A percentile compares a stretch with the other conserved stretches of the same genome.
Evolutionary conservation across 2,329 filamentous ascomycete species (phyloP).

Genomic region (Hypoxylon sp.): DNA sequence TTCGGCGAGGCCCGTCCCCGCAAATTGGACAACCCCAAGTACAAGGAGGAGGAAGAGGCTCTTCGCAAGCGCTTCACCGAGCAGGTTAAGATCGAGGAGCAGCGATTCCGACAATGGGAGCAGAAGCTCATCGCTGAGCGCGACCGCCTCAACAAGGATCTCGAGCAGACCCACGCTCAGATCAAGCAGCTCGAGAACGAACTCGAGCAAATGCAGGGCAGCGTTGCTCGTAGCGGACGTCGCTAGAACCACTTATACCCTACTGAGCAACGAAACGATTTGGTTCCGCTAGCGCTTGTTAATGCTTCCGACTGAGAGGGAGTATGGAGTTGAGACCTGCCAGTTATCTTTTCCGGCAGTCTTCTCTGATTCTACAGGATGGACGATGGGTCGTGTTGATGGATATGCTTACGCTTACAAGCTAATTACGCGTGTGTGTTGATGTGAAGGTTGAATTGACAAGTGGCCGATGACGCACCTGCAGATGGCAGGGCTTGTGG

Average conservation of each 20-base stretch:
- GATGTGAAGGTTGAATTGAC: slow-evolving; percentile 25
- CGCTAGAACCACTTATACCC: slow-evolving; percentile 70
- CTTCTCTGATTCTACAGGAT: slow-evolving; percentile 44
- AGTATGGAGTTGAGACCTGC: slow-evolving; percentile 48
- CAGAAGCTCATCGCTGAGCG: slow-evolving; percentile 99
- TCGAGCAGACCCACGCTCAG: slow-evolving; percentile 95
- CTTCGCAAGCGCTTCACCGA: slow-evolving; percentile 99
- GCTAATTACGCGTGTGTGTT: slow-evolving; percentile 52
- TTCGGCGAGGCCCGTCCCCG: slow-evolving; percentile 97
- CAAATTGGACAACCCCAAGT: slow-evolving; percentile 99
- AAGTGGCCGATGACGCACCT: slow-evolving; percentile 24
- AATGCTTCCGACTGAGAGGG: slow-evolving; percentile 47
- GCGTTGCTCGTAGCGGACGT: slow-evolving; percentile 89
- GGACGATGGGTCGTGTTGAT: slow-evolving; percentile 43
- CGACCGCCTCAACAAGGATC: slow-evolving; percentile 99
- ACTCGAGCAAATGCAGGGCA: slow-evolving; percentile 93
- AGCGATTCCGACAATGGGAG: slow-evolving; percentile 99
- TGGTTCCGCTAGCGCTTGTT: slow-evolving; percentile 45
- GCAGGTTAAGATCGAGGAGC: slow-evolving; percentile 99
- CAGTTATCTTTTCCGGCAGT: slow-evolving; percentile 27
- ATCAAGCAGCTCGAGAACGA: slow-evolving; percentile 94
- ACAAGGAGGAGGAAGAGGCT: slow-evolving; percentile 99
- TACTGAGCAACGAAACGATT: slow-evolving; percentile 44
- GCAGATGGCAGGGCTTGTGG: slow-evolving; percentile 29
- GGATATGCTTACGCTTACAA: slow-evolving; percentile 56